A percentile compares a stretch with the other conserved stretches of the same genome.
phyloP scores from a whole-genome alignment of 179 eudicot species.

The Silene vulgaris region DNA sequence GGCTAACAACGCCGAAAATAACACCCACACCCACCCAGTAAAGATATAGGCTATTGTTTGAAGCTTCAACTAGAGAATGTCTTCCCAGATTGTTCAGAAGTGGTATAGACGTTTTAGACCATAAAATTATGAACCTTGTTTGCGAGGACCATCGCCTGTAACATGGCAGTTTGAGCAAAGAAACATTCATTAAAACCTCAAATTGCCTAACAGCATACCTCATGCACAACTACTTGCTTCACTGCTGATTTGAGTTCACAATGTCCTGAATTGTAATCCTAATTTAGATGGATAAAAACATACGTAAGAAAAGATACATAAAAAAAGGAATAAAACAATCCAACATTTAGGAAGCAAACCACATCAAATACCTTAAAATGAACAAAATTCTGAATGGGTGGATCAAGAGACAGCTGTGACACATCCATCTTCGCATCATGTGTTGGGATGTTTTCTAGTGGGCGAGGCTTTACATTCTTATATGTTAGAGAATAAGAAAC shows the following conservation, averaged over 20 bases:
- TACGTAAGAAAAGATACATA: background rate
- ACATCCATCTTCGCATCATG: conserved; percentile 45
- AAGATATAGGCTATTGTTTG: no score
- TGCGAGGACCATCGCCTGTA: background rate
- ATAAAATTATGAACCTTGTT: background rate
- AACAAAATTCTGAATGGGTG: conserved; percentile 57
- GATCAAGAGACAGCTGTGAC: conserved; percentile 63
- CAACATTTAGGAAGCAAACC: conserved; percentile 7
- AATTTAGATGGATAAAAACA: conserved; percentile 18
- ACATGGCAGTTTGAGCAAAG: background rate
- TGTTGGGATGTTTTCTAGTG: conserved; percentile 30
- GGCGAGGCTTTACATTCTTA: conserved; percentile 53
- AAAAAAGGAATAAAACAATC: conserved; percentile 14
- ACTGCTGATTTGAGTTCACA: conserved; percentile 63
- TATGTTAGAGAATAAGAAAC: conserved; percentile 70
- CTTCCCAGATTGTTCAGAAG: conserved; percentile 5
- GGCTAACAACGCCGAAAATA: background rate
- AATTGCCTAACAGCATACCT: conserved; percentile 46
- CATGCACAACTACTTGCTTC: conserved; percentile 83
- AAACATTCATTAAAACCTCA: conserved; percentile 10
- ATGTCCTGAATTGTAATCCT: conserved; percentile 63
- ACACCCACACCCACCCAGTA: no score
- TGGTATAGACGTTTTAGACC: background rate
- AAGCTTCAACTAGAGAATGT: no score
- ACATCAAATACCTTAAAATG: conserved; percentile 57